Evolutionary conservation across 371 early-diverging fungal genomes (phyloP).

Genomic region (Mortierella sp.): DNA sequence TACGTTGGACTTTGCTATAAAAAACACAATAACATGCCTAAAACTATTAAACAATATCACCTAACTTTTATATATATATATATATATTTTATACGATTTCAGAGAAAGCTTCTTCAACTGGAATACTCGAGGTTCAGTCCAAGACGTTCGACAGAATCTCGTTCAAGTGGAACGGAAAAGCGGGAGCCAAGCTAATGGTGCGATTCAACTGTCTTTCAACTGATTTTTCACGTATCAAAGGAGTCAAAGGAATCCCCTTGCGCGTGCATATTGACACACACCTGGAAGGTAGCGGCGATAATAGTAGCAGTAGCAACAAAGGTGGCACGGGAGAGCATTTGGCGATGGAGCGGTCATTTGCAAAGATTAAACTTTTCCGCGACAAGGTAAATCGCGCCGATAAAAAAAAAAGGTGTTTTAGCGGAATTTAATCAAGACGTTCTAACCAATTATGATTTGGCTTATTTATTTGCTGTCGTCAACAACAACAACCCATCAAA

Average conservation of each 20-base stretch:
- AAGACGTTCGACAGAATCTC: conserved; percentile 80
- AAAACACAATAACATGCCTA: background rate
- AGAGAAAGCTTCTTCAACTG: conserved; percentile 62
- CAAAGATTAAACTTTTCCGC: conserved; percentile 81
- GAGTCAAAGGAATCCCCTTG: conserved; percentile 87
- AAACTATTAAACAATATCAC: no score
- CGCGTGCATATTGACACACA: conserved; percentile 71
- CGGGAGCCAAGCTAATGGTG: conserved; percentile 78
- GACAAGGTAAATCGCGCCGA: conserved; percentile 69
- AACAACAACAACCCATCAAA: no score
- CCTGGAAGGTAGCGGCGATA: background rate
- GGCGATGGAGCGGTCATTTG: conserved; percentile 68
- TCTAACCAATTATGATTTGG: no score
- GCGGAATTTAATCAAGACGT: no score
- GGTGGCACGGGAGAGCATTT: background rate
- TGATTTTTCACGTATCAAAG: conserved; percentile 87
- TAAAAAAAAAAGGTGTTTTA: background rate
- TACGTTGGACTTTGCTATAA: background rate
- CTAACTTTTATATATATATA: no score
- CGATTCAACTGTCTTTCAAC: conserved; percentile 86
- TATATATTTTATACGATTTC: background rate
- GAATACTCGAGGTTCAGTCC: conserved; percentile 66
- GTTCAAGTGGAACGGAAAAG: conserved; percentile 80
- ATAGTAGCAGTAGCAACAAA: background rate
- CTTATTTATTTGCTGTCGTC: no score